These are phyloP conservation scores for Phtheirospermum japonicum DNA, from an alignment of 257 asterid species.

Conservation along the genomic window DNA sequence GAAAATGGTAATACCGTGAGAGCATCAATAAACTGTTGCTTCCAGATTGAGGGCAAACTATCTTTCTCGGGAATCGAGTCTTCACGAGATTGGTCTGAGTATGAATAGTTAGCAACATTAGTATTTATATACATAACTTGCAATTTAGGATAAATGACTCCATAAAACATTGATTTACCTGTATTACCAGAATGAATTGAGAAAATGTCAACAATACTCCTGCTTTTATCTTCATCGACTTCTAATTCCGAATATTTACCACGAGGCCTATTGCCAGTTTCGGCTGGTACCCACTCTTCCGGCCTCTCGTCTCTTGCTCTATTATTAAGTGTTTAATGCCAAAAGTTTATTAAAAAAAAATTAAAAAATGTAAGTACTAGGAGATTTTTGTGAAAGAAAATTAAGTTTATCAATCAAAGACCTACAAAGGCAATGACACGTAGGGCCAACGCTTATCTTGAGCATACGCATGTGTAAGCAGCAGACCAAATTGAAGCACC, in stretches of 20 bases:
- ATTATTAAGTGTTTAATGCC: not conserved
- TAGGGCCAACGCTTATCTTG: constrained; percentile 97
- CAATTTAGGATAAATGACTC: constrained; percentile 18
- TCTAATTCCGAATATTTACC: constrained; percentile 40
- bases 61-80: constrained; percentile 35
- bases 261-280: constrained; percentile 30
- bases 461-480: constrained; percentile 87
- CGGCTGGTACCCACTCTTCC: constrained; percentile 91
- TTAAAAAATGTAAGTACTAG: no score
- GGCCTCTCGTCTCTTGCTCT: constrained; percentile 86
- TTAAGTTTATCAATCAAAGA: constrained; percentile 25
- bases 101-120: constrained; percentile 36
- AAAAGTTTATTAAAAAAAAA: no score
- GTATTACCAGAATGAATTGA: constrained; percentile 48
- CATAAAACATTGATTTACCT: constrained; percentile 25
- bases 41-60: constrained; percentile 54
- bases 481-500: constrained; percentile 79
- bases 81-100: constrained; percentile 31
- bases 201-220: constrained; percentile 49
- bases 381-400: not conserved
- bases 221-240: constrained; percentile 34
- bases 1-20: constrained; percentile 44
- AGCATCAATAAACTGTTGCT: constrained; percentile 70
- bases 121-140: constrained; percentile 33
- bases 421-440: constrained; percentile 88